Conservation (phyloP, 371 early-diverging fungal genomes). For the Actinomortierella wolfii region DNA sequence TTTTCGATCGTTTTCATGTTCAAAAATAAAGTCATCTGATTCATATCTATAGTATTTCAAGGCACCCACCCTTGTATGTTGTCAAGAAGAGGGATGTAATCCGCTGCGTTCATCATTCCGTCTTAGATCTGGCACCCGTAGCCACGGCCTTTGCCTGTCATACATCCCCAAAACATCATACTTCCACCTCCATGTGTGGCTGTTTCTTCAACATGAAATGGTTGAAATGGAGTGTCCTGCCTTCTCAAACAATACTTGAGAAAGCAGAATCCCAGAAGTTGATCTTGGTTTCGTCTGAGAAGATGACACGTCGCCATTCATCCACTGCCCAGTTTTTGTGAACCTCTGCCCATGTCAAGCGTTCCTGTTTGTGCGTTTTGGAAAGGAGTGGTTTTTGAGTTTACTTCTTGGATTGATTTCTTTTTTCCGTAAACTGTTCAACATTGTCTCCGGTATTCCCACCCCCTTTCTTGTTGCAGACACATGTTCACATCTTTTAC, state of each 20-base stretch:
- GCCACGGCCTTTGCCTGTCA: constrained; percentile 13
- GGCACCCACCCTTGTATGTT: no score
- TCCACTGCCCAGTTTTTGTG: constrained; percentile 26
- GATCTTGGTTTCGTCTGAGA: constrained; percentile 41
- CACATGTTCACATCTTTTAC: constrained; percentile 5
- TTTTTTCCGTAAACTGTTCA: constrained; percentile 3
- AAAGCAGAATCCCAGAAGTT: constrained; percentile 21
- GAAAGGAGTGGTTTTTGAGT: constrained; percentile 10
- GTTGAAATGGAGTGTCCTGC: constrained; percentile 2
- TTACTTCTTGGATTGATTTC: constrained; percentile 7
- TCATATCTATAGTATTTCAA: no score
- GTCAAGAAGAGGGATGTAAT: constrained; percentile 8
- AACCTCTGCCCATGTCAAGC: constrained; percentile 12
- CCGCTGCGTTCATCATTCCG: constrained; percentile 12
- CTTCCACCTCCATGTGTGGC: constrained; percentile 22
- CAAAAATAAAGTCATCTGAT: no score
- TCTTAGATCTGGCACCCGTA: constrained; percentile 19
- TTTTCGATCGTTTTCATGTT: no score
- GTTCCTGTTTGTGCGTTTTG: constrained; percentile 6
- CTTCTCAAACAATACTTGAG: constrained; percentile 7
- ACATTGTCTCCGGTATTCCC: background rate
- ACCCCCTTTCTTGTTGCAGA: constrained; percentile 12
- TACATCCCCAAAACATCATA: constrained; percentile 33
- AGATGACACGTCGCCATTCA: constrained; percentile 34
- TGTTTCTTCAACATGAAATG: constrained; percentile 5